Percentiles rank a stretch among this genome's conserved stretches.
phyloP scores from a whole-genome alignment of 805 yeast genomes.

The Metschnikowia lachancei region DNA sequence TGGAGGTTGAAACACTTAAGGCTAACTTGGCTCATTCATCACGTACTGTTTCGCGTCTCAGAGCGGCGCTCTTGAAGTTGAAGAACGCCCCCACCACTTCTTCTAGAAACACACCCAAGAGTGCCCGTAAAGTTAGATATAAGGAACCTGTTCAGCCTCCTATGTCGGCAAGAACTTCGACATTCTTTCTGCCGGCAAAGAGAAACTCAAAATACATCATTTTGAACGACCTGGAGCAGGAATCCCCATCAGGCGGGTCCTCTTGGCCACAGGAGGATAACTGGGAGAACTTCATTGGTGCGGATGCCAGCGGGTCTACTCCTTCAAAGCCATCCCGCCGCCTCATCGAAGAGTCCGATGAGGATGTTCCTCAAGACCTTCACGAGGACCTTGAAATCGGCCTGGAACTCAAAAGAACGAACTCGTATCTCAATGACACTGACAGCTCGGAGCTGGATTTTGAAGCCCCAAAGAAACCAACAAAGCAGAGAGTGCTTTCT shows the following conservation, averaged over 20 bases:
- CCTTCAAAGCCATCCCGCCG: conserved; percentile 25
- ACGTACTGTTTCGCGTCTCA: conserved; percentile 57
- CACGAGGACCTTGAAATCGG: conserved; percentile 5
- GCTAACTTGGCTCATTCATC: conserved; percentile 66
- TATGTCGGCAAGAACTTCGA: conserved; percentile 24
- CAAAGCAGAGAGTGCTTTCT: conserved; percentile 17
- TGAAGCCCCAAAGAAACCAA: conserved; percentile 11
- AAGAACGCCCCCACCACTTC: conserved; percentile 27
- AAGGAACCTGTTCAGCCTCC: conserved; percentile 13
- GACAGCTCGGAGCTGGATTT: conserved; percentile 29
- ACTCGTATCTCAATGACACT: conserved; percentile 29
- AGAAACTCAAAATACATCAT: conserved; percentile 34
- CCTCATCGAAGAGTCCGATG: conserved; percentile 16
- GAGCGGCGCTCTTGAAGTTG: conserved; percentile 47
- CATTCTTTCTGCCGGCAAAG: conserved; percentile 33
- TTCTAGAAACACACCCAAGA: conserved; percentile 25
- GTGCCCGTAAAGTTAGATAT: conserved; percentile 16
- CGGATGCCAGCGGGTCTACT: conserved; percentile 22
- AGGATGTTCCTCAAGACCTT: conserved; percentile 10
- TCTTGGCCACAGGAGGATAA: conserved; percentile 20
- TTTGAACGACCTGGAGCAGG: conserved; percentile 26
- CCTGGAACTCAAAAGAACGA: conserved; percentile 12
- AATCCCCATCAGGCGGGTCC: conserved; percentile 11
- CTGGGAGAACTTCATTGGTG: conserved; percentile 43
- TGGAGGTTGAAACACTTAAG: conserved; percentile 65